These are phyloP conservation scores for Spinellus fusiger DNA, from an alignment of 192 early-diverging fungal species.

Conservation along the genomic window DNA sequence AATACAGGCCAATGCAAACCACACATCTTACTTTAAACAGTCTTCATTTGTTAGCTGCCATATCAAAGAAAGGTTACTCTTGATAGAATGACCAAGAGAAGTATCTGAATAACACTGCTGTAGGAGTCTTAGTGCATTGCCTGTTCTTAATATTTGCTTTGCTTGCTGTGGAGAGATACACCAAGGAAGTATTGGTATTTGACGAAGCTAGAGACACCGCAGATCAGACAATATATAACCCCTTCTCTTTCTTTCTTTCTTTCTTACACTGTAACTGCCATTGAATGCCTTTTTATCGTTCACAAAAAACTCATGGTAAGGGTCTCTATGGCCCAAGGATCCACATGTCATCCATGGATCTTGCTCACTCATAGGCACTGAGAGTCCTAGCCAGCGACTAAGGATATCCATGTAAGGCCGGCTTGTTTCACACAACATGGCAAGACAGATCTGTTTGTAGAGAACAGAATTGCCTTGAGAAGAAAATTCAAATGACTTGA, in stretches of 20 bases:
- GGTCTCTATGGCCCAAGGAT: slow-evolving; percentile 14
- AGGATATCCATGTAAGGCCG: slow-evolving; percentile 35
- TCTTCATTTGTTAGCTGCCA: slow-evolving; percentile 6
- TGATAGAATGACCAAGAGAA: slow-evolving; percentile 20
- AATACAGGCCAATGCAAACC: too few relatives aligned
- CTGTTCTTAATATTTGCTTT: slow-evolving; percentile 30
- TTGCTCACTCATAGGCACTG: not conserved
- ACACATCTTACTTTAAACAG: too few relatives aligned
- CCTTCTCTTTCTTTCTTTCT: not conserved
- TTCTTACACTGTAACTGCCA: too few relatives aligned
- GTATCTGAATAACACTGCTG: slow-evolving; percentile 23
- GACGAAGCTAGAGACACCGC: slow-evolving; percentile 12
- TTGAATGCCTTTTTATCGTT: slow-evolving; percentile 8
- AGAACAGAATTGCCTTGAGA: slow-evolving; percentile 13
- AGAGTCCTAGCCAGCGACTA: slow-evolving; percentile 36
- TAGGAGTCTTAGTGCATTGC: slow-evolving; percentile 36
- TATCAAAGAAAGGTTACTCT: not conserved
- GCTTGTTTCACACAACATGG: slow-evolving; percentile 31
- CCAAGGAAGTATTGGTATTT: not conserved
- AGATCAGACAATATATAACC: not conserved
- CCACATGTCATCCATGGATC: slow-evolving; percentile 3
- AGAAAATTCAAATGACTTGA: slow-evolving; percentile 12
- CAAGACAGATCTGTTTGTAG: slow-evolving; percentile 19
- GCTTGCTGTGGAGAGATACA: slow-evolving; percentile 28
- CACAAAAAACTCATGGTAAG: slow-evolving; percentile 37